Evolutionary conservation across 805 yeast species (phyloP).

Genomic region (Myxozyma nipponensis): DNA sequence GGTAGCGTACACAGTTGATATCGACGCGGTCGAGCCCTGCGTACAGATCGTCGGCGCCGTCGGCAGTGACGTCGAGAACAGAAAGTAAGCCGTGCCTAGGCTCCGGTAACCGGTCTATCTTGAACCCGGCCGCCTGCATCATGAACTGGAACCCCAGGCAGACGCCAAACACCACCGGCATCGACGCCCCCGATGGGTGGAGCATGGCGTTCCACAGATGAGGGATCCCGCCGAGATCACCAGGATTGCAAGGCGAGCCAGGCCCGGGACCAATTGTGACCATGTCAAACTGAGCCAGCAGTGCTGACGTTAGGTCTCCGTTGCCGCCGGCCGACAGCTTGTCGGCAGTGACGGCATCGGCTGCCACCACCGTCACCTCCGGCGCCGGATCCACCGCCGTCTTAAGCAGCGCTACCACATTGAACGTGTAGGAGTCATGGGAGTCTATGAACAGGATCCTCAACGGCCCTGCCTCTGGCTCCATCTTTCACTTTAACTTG

Average conservation of each 20-base stretch:
- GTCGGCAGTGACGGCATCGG: slow-evolving; percentile 43
- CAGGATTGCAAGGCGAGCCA: slow-evolving; percentile 64
- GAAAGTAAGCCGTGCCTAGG: slow-evolving; percentile 88
- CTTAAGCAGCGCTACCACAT: slow-evolving; percentile 61
- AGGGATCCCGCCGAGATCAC: slow-evolving; percentile 72
- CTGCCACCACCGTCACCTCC: slow-evolving; percentile 1
- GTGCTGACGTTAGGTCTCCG: slow-evolving; percentile 41
- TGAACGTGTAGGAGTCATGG: slow-evolving; percentile 91
- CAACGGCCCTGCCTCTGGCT: no score
- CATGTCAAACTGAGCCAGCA: slow-evolving; percentile 59
- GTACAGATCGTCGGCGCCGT: slow-evolving; percentile 41
- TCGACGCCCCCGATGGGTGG: not conserved
- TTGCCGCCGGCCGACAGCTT: slow-evolving; percentile 46
- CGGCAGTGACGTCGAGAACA: slow-evolving; percentile 38
- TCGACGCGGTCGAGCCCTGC: slow-evolving; percentile 35
- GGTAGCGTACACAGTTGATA: slow-evolving; percentile 80
- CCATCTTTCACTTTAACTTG: no score
- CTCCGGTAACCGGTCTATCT: slow-evolving; percentile 48
- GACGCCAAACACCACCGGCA: slow-evolving; percentile 64
- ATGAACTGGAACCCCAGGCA: slow-evolving; percentile 91
- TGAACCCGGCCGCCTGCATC: slow-evolving; percentile 58
- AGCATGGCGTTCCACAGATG: slow-evolving; percentile 44
- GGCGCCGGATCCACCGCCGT: slow-evolving; percentile 22
- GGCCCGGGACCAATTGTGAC: slow-evolving; percentile 96
- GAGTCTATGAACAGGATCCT: slow-evolving; percentile 69